Base-by-base conservation (phyloP, 371 early-diverging fungal genomes). In the Cokeromyces recurvatus region DNA sequence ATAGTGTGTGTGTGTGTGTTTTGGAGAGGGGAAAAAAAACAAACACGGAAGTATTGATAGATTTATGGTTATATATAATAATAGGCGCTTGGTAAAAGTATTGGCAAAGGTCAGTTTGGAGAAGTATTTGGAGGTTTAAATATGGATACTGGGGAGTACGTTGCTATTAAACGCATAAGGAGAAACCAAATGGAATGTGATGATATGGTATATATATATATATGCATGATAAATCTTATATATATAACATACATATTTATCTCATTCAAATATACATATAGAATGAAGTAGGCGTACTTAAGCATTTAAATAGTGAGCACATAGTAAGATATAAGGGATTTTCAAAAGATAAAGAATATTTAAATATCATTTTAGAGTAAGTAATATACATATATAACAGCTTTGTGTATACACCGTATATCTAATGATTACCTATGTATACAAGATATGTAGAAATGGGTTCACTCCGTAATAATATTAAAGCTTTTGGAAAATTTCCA, bases 101-200 rank as follows among this genome's bases (percentile, higher is more conserved):
- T 95, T 27, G 95, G 95, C 3, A 85, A 88, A 52, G 95, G 95
- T 2, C 93, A 92, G 38, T 94, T 92, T 58, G 95, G 92, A 8
- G 70, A 85, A 5, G 95, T 95, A 0, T 88, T 88, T 58, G 75
- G 62, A 61, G 94, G 88, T 0, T 64, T 96, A 10, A 86, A 95
- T 55, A 62, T 89, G 17, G 81, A 79, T 7, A 91, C 89, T 2
- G 95, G 95, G 9, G 85, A 91, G 58, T 83, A 89, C 50, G 85
- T 92, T 2, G 95, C 95, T 0, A 79, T 95, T 34, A 95, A 95
- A 70, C 81, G 91, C 51, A 85, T 94, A 34, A 71, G 77, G 48
- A 59, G 85, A 19, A 81, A 79, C 54, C 57, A 84, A 29, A 70
- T 73, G 43, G 66, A 75, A 10, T 79, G 84, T 43, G 74, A 74